A percentile compares a stretch with the other conserved stretches of the same genome.
These are phyloP conservation scores for Agrocybe pediades DNA, from an alignment of 768 basidiomycete genomes.

Conservation along the genomic window DNA sequence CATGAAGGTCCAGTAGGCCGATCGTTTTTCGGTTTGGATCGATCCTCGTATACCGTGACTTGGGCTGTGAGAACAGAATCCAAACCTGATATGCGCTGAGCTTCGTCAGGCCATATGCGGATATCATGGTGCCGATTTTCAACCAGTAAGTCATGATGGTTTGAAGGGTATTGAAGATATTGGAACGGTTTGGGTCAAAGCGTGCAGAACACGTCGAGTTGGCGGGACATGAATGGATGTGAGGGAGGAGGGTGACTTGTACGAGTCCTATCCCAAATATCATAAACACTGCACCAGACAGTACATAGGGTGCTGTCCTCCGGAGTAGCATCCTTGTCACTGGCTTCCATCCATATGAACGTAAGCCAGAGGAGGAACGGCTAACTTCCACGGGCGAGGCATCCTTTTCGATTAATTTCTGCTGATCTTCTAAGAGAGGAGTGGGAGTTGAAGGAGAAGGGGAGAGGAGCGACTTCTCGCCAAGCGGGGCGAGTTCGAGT, in stretches of 20 bases:
- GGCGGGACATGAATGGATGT: background rate
- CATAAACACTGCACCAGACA: background rate
- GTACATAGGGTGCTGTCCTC: background rate
- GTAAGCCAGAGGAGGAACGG: too few relatives aligned
- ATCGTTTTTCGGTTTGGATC: background rate
- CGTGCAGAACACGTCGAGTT: background rate
- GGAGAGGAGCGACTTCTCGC: too few relatives aligned
- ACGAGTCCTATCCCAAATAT: background rate
- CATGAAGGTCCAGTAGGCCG: background rate
- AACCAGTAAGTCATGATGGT: conserved; percentile 3
- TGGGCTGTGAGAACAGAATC: background rate
- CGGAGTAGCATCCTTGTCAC: background rate
- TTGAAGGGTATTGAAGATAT: background rate
- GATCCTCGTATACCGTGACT: too few relatives aligned
- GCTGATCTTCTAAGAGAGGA: too few relatives aligned
- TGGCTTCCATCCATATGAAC: background rate
- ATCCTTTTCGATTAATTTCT: too few relatives aligned
- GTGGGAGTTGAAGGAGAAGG: too few relatives aligned
- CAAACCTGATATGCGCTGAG: background rate
- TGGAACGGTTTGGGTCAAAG: background rate
- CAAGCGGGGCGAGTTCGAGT: too few relatives aligned
- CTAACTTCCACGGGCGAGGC: too few relatives aligned
- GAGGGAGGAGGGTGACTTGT: background rate
- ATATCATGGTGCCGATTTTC: background rate
- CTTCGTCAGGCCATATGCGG: background rate